A percentile compares a stretch with the other conserved stretches of the same genome.
Conservation (phyloP, 1,139 yeast species). For the Lodderomyces pseudojiufengensis region DNA sequence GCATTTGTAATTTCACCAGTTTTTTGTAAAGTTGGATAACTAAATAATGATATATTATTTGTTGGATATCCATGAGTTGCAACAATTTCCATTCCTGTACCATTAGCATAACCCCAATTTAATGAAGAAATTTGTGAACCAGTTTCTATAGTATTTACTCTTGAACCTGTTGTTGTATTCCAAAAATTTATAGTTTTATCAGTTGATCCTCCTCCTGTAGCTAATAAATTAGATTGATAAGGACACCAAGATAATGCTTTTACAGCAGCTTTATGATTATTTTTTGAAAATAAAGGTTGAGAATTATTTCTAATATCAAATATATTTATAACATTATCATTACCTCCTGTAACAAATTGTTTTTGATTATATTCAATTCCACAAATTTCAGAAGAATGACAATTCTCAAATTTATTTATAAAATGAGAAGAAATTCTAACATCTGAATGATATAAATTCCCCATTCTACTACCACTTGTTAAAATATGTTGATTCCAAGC, state of each 20-base stretch:
- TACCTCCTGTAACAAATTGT: slow-evolving; percentile 90
- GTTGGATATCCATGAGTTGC: slow-evolving; percentile 95
- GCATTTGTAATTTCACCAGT: slow-evolving; percentile 86
- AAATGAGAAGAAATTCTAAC: slow-evolving; percentile 85
- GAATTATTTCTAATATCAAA: slow-evolving; percentile 73
- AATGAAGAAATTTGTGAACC: slow-evolving; percentile 93
- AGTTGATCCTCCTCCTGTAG: slow-evolving; percentile 95
- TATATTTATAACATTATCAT: slow-evolving; percentile 87
- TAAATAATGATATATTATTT: slow-evolving; percentile 78
- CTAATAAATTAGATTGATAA: slow-evolving; percentile 72
- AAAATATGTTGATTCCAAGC: slow-evolving; percentile 82
- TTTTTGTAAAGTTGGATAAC: slow-evolving; percentile 81
- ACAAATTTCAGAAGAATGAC: slow-evolving; percentile 87
- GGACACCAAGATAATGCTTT: slow-evolving; percentile 98
- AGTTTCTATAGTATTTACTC: slow-evolving; percentile 83
- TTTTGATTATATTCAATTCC: slow-evolving; percentile 92
- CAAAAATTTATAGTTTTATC: slow-evolving; percentile 92
- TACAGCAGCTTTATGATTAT: slow-evolving; percentile 89
- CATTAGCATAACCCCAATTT: slow-evolving; percentile 80
- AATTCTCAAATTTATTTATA: slow-evolving; percentile 46
- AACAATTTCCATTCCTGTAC: slow-evolving; percentile 77
- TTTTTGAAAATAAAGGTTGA: slow-evolving; percentile 67
- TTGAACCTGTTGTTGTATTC: slow-evolving; percentile 89
- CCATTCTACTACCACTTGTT: slow-evolving; percentile 80
- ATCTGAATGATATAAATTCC: slow-evolving; percentile 84